Conservation (phyloP, 495 filamentous ascomycete species). For the Penicillium nucicola region DNA sequence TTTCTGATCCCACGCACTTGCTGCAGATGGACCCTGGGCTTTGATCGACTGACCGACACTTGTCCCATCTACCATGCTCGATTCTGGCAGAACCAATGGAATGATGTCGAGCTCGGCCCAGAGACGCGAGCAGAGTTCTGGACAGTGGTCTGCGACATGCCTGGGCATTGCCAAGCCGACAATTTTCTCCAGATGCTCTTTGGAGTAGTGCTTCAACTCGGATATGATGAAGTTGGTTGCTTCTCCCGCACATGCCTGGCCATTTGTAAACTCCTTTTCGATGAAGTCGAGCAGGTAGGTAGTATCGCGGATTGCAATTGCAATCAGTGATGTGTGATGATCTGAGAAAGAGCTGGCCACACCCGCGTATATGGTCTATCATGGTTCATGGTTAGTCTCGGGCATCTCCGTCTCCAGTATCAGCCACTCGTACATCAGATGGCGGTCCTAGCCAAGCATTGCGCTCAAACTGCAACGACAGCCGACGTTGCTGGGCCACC, state of each 20-base stretch:
- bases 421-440: conserved; percentile 17
- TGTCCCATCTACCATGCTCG: conserved; percentile 18
- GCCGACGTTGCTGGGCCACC: conserved; percentile 28
- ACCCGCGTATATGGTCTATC: conserved; percentile 62
- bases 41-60: background rate
- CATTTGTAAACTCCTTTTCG: conserved; percentile 47
- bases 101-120: conserved; percentile 80
- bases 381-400: conserved; percentile 1
- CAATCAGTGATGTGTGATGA: conserved; percentile 50
- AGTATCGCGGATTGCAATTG: conserved; percentile 71
- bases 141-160: conserved; percentile 46
- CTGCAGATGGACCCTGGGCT: conserved; percentile 1
- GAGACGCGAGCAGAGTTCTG: conserved; percentile 65
- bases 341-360: conserved; percentile 53
- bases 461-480: conserved; percentile 19
- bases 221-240: conserved; percentile 49
- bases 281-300: conserved; percentile 77
- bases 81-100: conserved; percentile 53
- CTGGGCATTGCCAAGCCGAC: conserved; percentile 50
- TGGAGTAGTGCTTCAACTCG: conserved; percentile 54
- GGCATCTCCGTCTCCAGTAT: background rate
- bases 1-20: conserved; percentile 44
- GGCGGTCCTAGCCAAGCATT: conserved; percentile 22
- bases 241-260: conserved; percentile 38
- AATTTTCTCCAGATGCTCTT: conserved; percentile 64